A percentile compares a stretch with the other conserved stretches of the same genome.
Conservation (phyloP, 2,329 filamentous ascomycete species). For the Sporothrix humicola region DNA sequence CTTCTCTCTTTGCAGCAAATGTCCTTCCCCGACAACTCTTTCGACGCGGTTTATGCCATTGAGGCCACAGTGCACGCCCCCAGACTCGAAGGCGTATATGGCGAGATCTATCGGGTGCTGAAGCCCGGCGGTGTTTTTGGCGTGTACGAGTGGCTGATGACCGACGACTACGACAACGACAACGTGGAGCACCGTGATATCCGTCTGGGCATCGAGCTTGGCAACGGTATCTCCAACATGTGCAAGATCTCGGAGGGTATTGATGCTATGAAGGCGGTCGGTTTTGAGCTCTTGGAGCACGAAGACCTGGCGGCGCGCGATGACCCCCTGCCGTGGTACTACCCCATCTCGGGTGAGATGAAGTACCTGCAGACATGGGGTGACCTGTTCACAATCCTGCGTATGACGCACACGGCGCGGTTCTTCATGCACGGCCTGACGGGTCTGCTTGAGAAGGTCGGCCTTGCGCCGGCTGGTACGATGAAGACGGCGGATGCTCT, state of each 20-base stretch:
- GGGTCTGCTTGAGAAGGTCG: conserved; percentile 74
- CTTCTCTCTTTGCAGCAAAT: conserved; percentile 64
- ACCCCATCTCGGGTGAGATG: conserved; percentile 84
- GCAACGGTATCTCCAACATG: conserved; percentile 98
- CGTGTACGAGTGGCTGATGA: conserved; percentile 99
- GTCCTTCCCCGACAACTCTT: conserved; percentile 88
- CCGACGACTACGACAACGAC: conserved; percentile 87
- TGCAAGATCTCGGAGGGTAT: conserved; percentile 76
- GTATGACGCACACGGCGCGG: conserved; percentile 88
- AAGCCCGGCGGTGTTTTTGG: conserved; percentile 96
- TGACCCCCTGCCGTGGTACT: conserved; percentile 89
- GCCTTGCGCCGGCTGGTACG: conserved; percentile 79
- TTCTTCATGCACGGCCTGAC: conserved; percentile 76
- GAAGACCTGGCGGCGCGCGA: conserved; percentile 83
- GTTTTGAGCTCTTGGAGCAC: conserved; percentile 81
- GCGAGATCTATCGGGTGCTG: conserved; percentile 90
- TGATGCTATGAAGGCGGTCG: conserved; percentile 81
- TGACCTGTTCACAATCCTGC: conserved; percentile 81
- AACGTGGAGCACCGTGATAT: conserved; percentile 87
- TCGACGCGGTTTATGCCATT: conserved; percentile 96
- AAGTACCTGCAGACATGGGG: conserved; percentile 79
- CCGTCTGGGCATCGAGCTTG: conserved; percentile 91
- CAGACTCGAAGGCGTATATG: conserved; percentile 87
- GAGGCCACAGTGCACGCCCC: conserved; percentile 97
- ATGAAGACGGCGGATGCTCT: conserved; percentile 95